Evolutionary conservation across 2,329 filamentous ascomycete species (phyloP).

Genomic region (Shiraia sp.): DNA sequence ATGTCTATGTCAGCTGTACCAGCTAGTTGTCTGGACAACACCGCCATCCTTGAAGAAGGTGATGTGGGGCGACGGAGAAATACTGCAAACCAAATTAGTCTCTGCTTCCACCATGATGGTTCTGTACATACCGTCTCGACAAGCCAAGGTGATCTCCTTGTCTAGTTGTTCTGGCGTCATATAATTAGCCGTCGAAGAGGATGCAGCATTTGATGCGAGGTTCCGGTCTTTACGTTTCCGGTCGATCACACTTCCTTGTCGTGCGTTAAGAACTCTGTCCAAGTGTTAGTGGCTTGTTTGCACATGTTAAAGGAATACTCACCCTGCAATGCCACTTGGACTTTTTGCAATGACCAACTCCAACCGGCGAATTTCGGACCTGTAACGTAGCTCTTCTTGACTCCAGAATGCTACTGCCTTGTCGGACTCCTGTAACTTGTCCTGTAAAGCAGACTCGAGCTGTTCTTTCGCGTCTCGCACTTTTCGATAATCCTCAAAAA

Average conservation of each 20-base stretch:
- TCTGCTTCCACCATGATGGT: too few species aligned
- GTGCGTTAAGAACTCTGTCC: constrained; percentile 43
- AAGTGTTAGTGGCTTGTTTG: constrained; percentile 4
- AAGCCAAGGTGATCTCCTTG: constrained; percentile 26
- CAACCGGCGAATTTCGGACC: constrained; percentile 49
- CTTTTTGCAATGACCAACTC: constrained; percentile 50
- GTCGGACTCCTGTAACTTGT: constrained; percentile 30
- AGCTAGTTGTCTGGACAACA: constrained; percentile 45
- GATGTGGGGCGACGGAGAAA: constrained; percentile 35
- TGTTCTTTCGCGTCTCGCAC: constrained; percentile 40
- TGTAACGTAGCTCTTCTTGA: constrained; percentile 40
- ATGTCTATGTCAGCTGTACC: constrained; percentile 29
- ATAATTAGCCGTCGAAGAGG: constrained; percentile 8
- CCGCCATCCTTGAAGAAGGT: constrained; percentile 45
- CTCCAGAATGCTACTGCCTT: constrained; percentile 38
- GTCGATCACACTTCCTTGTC: constrained; percentile 47
- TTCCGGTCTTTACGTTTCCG: constrained; percentile 29
- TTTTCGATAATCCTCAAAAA: constrained; percentile 49
- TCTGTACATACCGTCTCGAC: constrained; percentile 25
- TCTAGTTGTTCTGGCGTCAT: constrained; percentile 26
- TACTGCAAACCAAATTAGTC: constrained; percentile 17
- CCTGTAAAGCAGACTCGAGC: constrained; percentile 29
- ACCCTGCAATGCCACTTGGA: constrained; percentile 46
- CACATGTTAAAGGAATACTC: background rate
- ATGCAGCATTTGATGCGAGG: constrained; percentile 13